A percentile compares a stretch with the other conserved stretches of the same genome.
These are phyloP conservation scores for Cytospora leucostoma DNA, from an alignment of 2,329 filamentous ascomycete genomes.

Conservation along the genomic window DNA sequence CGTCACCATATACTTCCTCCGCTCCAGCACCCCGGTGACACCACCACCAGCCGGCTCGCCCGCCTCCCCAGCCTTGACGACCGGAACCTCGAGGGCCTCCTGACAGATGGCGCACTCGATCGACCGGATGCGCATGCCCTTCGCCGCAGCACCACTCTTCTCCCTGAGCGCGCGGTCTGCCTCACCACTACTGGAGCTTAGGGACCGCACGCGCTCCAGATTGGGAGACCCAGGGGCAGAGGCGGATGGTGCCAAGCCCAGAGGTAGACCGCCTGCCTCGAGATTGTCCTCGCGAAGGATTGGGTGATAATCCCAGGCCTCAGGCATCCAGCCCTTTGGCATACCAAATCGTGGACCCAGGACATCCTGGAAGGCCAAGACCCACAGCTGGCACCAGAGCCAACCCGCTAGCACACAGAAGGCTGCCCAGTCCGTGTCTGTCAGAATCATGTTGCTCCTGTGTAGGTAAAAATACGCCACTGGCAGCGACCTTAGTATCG, in stretches of 20 bases:
- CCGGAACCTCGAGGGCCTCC: slow-evolving; percentile 85
- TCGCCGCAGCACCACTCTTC: slow-evolving; percentile 32
- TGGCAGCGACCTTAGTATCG: slow-evolving; percentile 73
- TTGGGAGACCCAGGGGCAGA: slow-evolving; percentile 37
- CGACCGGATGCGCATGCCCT: slow-evolving; percentile 42
- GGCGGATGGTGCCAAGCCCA: slow-evolving; percentile 59
- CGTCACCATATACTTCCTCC: slow-evolving; percentile 93
- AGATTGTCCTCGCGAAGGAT: slow-evolving; percentile 79
- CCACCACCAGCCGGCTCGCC: slow-evolving; percentile 49
- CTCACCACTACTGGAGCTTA: slow-evolving; percentile 30
- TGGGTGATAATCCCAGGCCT: slow-evolving; percentile 94
- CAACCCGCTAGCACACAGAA: slow-evolving; percentile 70
- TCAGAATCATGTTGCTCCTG: slow-evolving; percentile 78
- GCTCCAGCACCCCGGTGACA: slow-evolving; percentile 70
- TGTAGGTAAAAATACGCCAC: slow-evolving; percentile 84
- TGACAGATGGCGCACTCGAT: slow-evolving; percentile 97
- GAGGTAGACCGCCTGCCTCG: slow-evolving; percentile 77
- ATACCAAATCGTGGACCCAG: slow-evolving; percentile 88
- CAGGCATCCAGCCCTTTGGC: slow-evolving; percentile 65
- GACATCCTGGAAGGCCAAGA: slow-evolving; percentile 79
- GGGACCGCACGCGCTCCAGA: slow-evolving; percentile 37
- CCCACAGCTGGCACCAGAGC: slow-evolving; percentile 83
- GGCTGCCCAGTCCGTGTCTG: slow-evolving; percentile 65
- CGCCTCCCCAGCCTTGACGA: slow-evolving; percentile 63
- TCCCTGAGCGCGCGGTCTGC: slow-evolving; percentile 38